Evolutionary conservation across 768 basidiomycete species (phyloP).

Genomic region (Pleurotus tuber-regium): DNA sequence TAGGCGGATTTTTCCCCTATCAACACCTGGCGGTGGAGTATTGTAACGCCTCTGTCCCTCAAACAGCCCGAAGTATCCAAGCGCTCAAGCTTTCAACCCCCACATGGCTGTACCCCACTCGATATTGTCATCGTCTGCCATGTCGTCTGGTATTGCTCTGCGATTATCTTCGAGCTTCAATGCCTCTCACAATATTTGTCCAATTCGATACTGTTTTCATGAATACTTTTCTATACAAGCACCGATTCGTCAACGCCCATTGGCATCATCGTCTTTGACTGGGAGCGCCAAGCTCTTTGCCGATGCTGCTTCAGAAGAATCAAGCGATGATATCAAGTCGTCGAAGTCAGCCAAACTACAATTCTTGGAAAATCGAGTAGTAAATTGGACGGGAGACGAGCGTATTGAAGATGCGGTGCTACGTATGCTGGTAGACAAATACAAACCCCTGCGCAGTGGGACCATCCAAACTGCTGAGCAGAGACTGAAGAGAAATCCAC

Average conservation of each 20-base stretch:
- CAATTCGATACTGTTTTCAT: neutral
- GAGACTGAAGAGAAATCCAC: slow-evolving; percentile 53
- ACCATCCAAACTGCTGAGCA: slow-evolving; percentile 60
- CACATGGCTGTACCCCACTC: no score
- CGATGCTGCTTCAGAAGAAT: slow-evolving; percentile 57
- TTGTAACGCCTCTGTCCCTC: no score
- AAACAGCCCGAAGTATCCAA: no score
- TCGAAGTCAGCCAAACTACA: slow-evolving; percentile 17
- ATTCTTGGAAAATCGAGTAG: slow-evolving; percentile 43
- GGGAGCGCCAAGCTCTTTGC: slow-evolving; percentile 65
- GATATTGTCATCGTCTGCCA: no score
- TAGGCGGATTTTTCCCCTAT: no score
- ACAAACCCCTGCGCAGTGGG: slow-evolving; percentile 75
- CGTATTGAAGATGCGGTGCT: slow-evolving; percentile 65
- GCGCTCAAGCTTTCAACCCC: no score
- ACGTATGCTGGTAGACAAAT: slow-evolving; percentile 84
- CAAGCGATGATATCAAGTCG: slow-evolving; percentile 25
- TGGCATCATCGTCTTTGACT: slow-evolving; percentile 41
- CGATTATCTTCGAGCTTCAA: no score
- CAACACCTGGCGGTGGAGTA: no score
- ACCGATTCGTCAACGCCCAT: slow-evolving; percentile 16
- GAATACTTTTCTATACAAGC: neutral
- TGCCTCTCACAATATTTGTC: no score
- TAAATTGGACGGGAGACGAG: slow-evolving; percentile 82
- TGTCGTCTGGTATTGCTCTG: no score